Percentiles rank a stretch among this genome's conserved stretches.
Conservation (phyloP, 2,329 filamentous ascomycete species). For the Periconia sp. region DNA sequence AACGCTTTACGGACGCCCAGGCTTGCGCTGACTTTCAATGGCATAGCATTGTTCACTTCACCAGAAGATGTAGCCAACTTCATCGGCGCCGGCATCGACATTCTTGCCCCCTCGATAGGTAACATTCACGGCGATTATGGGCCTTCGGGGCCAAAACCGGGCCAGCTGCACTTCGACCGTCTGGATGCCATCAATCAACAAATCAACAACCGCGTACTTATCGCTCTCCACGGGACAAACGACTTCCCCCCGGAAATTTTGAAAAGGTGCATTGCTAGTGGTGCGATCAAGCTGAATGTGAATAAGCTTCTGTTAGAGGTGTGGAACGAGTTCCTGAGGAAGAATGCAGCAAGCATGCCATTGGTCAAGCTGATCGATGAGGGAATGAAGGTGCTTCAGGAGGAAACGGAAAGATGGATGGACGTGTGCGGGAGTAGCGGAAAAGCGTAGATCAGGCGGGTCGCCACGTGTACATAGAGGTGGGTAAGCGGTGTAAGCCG, state of each 20-base stretch:
- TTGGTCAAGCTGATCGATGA: constrained; percentile 51
- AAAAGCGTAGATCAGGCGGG: too few relatives aligned
- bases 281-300: constrained; percentile 64
- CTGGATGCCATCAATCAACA: constrained; percentile 37
- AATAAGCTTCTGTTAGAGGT: constrained; percentile 60
- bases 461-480: too few relatives aligned
- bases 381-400: constrained; percentile 52
- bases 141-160: constrained; percentile 55
- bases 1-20: not conserved
- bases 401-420: constrained; percentile 56
- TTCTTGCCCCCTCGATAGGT: constrained; percentile 75
- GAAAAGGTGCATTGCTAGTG: constrained; percentile 57
- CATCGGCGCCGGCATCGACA: constrained; percentile 72
- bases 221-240: constrained; percentile 65
- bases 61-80: constrained; percentile 73
- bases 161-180: constrained; percentile 40
- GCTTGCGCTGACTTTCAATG: not conserved
- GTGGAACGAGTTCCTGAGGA: constrained; percentile 51
- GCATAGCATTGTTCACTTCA: constrained; percentile 63
- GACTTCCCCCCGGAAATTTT: constrained; percentile 60
- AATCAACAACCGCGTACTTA: constrained; percentile 50
- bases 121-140: constrained; percentile 79
- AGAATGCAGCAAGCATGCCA: constrained; percentile 42
- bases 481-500: too few relatives aligned
- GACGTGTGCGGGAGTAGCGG: constrained; percentile 55